Evolutionary conservation across 1,139 yeast species (phyloP), one percentile per base, ranked within the genome.

Genomic region (Martiniozyma asiatica): DNA sequence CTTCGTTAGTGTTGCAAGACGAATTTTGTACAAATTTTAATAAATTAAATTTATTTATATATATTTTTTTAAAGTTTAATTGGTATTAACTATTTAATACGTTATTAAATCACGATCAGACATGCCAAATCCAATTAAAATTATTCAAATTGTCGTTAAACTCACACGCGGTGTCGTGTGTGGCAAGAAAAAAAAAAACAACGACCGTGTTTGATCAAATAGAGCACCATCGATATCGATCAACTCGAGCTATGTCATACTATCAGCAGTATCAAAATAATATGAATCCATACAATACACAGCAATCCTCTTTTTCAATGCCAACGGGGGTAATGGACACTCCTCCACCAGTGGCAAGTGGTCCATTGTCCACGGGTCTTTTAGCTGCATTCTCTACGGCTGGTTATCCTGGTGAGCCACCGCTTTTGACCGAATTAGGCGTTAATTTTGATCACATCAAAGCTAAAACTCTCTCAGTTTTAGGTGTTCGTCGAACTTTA

Each of bases 341-440:
- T 5, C 9, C 5, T 6, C 5, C 10, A 7, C 7, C 10, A 6
- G 13, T 12, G 6, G 13, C 13, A 43, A 63, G 56, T 10, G 22
- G 30, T 8, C 35, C 39, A n/a, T 61, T 89, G 27, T 66, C 85
- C 1, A 61, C 73, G 0, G 98, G 98, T 0, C 51, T 85, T 30
- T 56, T 92, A 13, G 94, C 95, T 5, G 98, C 98, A 0, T 78
- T 92, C 50, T 85, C 96, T 2, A 80, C 96, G 0, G 66, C 81
- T 1, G 98, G 99, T 1, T 89, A 89, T 50, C 75, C 94, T 0
- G 92, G 87, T 16, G 99, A 89, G 52, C 92, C 94, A 0, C 89
- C 97, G 1, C 60, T 89, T 32, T 61, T 89, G 32, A 94, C 89
- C 51, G 99, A 89, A 51, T 59, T 89, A 24, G 99, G 97, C 1